phyloP scores from a whole-genome alignment of 495 filamentous ascomycete species.

The Talaromyces adpressus region DNA sequence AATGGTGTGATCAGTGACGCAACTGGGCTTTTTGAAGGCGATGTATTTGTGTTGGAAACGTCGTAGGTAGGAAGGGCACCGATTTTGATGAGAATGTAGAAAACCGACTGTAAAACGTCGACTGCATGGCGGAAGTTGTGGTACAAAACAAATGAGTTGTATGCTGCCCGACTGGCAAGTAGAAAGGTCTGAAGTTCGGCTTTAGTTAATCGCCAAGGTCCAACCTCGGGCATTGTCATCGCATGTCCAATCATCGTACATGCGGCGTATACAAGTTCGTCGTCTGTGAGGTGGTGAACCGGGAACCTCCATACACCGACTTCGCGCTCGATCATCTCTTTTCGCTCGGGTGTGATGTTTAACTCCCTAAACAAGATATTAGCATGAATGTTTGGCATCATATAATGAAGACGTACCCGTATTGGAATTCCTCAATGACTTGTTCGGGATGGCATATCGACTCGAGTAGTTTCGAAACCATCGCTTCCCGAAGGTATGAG shows the following conservation, averaged over 20 bases:
- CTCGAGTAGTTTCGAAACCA: conserved; percentile 87
- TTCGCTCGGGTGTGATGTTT: conserved; percentile 46
- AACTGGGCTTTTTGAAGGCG: conserved; percentile 50
- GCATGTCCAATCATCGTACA: conserved; percentile 85
- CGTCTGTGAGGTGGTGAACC: conserved; percentile 81
- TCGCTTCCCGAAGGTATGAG: conserved; percentile 77
- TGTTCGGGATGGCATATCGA: conserved; percentile 77
- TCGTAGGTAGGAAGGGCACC: conserved; percentile 67
- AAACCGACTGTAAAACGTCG: conserved; percentile 91
- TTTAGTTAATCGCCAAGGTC: conserved; percentile 67
- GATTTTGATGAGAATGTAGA: conserved; percentile 82
- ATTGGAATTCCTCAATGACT: conserved; percentile 45
- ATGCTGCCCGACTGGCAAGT: conserved; percentile 75
- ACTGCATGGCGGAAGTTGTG: conserved; percentile 98
- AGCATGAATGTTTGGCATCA: not conserved
- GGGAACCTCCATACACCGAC: conserved; percentile 83
- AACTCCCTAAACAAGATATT: conserved; percentile 23
- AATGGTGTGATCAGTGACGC: conserved; percentile 69
- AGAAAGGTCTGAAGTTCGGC: conserved; percentile 75
- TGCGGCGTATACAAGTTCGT: conserved; percentile 76
- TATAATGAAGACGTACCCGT: conserved; percentile 19
- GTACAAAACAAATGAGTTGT: conserved; percentile 95
- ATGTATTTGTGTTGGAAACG: conserved; percentile 16
- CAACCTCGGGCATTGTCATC: conserved; percentile 71
- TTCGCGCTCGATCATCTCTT: conserved; percentile 55